Base-by-base conservation (phyloP, 2,329 filamentous ascomycete species). In the Nothophoma quercina region DNA sequence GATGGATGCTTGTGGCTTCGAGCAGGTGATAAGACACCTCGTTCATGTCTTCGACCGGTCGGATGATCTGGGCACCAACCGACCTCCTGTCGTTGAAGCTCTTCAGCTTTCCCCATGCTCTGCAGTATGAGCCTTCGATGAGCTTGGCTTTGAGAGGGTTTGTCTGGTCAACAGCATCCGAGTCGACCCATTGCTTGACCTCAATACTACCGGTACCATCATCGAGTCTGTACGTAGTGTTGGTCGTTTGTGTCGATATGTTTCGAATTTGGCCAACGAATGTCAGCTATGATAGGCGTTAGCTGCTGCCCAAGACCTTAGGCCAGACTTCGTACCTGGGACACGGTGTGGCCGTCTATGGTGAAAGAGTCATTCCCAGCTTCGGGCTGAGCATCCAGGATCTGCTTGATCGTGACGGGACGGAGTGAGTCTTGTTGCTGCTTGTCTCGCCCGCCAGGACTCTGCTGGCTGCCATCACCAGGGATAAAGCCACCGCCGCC, bases 161-260 rank as follows among this genome's bases (percentile, higher is more conserved):
- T 15, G 74, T 75, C 34, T 69, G 68, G 30, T 82, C 76, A 68
- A 75, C 61, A 55, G 76, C 69, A 68, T 86, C 84, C 61, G 82
- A 77, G 75, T 93, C 88, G 51, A 90, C 82, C 89, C 90, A 96
- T 74, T 89, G 87, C 79, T 95, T 96, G 62, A 91, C 93, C 76
- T 99, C 96, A 65, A 97, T 88, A 56, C 87, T 83, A 55, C 91
- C 93, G 1, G 96, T 99, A 72, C 95, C 95, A 76, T 99, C 95
- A 77, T 99, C 95, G 66, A 99, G 81, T 68, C 88, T 90, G 83
- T 96, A 96, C 36, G 91, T 96, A 63, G 92, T 87, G 78, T 96
- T 96, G 62, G 93, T 97, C 32, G 88, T 85, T 78, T 96, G 91
- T n/a, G 85, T 83, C 70, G 86, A 89, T 76, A 97, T 87, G 76